Evolutionary conservation across 2,329 filamentous ascomycete genomes (phyloP).

Genomic region (Davidsoniella virescens): DNA sequence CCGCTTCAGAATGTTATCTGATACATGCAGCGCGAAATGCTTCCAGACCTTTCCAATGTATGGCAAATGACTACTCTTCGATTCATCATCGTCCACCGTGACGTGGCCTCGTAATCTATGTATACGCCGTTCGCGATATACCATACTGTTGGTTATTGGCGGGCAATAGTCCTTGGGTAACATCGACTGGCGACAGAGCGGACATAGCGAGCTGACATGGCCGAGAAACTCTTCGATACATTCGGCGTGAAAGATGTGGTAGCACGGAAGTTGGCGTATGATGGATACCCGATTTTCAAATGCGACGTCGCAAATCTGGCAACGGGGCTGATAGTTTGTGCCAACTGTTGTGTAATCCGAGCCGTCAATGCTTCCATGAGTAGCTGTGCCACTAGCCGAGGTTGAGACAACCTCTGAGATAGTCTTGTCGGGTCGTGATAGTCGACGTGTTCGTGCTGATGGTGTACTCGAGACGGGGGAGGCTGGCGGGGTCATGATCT

Average conservation of each 20-base stretch:
- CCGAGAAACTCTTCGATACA: conserved; percentile 79
- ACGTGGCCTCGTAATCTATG: conserved; percentile 41
- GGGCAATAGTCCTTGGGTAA: conserved; percentile 53
- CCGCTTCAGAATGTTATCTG: no score
- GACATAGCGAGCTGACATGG: conserved; percentile 70
- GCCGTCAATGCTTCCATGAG: conserved; percentile 5
- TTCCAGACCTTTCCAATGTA: no score
- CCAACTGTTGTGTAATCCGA: conserved; percentile 18
- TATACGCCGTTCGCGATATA: conserved; percentile 59
- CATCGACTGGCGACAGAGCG: conserved; percentile 74
- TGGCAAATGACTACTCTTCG: no score
- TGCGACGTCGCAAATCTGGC: conserved; percentile 78
- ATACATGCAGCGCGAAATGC: no score
- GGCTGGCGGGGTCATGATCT: conserved; percentile 21
- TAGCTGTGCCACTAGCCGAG: conserved; percentile 18
- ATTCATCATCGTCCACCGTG: conserved; percentile 24
- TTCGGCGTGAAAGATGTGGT: conserved; percentile 83
- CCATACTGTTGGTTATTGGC: conserved; percentile 70
- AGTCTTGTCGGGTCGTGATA: background rate
- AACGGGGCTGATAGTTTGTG: conserved; percentile 59
- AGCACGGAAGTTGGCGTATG: conserved; percentile 75
- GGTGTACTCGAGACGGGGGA: conserved; percentile 20
- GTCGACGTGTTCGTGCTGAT: background rate
- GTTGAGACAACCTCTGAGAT: conserved; percentile 8
- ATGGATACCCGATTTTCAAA: conserved; percentile 53